Base-by-base conservation (phyloP, 2,329 filamentous ascomycete genomes). In the Xylaria sp. region DNA sequence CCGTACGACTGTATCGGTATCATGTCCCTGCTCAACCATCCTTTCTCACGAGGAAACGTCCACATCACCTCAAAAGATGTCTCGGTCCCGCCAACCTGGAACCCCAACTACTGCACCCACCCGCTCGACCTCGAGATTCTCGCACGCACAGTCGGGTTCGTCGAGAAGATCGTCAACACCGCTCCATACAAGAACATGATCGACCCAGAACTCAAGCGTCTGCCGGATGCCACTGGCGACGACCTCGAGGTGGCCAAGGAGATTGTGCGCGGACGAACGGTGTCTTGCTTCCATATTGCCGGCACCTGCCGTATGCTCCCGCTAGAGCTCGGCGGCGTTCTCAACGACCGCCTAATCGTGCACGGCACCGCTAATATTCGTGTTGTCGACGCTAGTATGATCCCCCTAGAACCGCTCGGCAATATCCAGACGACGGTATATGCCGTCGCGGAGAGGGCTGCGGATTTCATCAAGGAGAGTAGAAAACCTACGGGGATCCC, bases 1-100 rank as follows among this genome's bases (percentile, higher is more conserved):
- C 79, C 81, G 3, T 78, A 82, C 66, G 85, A 89, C 72, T 88
- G 86, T 75, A 82, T 88, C 60, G 85, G 87, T 16, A 81, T 86
- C 67, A 85, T 86, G 71, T 83, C 85, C 0, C 87, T 88, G 68
- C 85, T 89, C 29, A 87, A 87, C 63, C 90, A 91, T 65, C 89
- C 89, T 0, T 85, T 88, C 72, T 88, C 86, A 1, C 84, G 88
- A 0, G 89, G 89, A 5, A 81, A 82, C 47, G 84, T 89, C 65
- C 90, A 91, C 78, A 87, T 91, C 68, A 79, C 78, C 12, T 81
- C 81, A 3, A 64, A 80, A 1, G 80, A 84, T 51, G 76, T 82
- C 4, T 73, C 75, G 5, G 81, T 82, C 5, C 76, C 81, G 32
- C 83, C 85, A 0, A 79, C 83, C 5, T 87, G 89, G 73, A 84